Evolutionary conservation across 371 early-diverging fungal species (phyloP), one percentile per base, ranked within the genome.

Genomic region (Mortierella sp.): DNA sequence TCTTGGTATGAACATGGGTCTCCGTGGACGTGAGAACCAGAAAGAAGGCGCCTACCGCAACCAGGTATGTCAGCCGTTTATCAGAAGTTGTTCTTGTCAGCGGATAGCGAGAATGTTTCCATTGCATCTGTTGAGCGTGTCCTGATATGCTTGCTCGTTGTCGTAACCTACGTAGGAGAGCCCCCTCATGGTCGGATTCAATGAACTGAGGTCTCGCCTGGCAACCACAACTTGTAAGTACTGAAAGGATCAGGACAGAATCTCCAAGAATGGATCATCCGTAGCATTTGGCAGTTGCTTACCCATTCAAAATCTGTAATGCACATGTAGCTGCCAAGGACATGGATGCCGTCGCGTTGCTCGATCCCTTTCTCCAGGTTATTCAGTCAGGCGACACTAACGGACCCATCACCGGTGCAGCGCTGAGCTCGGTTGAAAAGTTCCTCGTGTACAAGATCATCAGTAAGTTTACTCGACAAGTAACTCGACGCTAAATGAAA

Each of bases 321-420:
- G 11, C 16, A 13, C 22, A 31, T 64, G 31, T 74, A 83, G 84
- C 73, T 50, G 84, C 68, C 45, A 61, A 79, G 65, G 90, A 90
- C 24, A 80, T 98, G 85, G 96, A 95, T 80, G 93, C 96, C 0
- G 81, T 92, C 6, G 79, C 90, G 26, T 82, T 99, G n/a, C 83
- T 99, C 13, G 90, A 90, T 19, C 99, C 99, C 2, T 99, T 98
- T 78, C 85, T 98, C 52, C 92, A 94, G 61, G 96, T 98, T 9
- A 94, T 99, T 68, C 91, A 93, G 47, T 95, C 96, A 69, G 95
- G 96, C 14, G 96, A 96, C 75, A 97, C 97, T 5, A 97, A 96
- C 19, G 98, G 97, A 4, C 95, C 96, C n/a, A 98, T 98, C 69
- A 96, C 97, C 0, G 95, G 96, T 22, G 93, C 95, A 22, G 97